phyloP scores from a whole-genome alignment of 768 basidiomycete species.

The Suillus spraguei region DNA sequence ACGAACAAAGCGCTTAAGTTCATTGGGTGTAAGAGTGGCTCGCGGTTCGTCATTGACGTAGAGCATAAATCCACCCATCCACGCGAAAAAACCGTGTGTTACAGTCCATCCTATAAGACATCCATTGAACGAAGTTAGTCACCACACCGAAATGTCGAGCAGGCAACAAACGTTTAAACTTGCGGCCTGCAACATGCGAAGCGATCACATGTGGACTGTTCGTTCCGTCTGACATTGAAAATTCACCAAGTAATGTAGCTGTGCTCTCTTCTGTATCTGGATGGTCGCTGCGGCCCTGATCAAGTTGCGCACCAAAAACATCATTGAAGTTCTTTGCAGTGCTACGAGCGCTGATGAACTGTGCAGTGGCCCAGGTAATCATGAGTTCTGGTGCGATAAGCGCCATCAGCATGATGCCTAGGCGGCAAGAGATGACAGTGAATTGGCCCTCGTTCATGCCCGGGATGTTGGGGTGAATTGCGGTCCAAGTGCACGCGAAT shows the following conservation, averaged over 20 bases:
- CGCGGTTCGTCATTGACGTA: slow-evolving; percentile 2
- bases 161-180: neutral
- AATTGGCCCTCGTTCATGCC: slow-evolving; percentile 14
- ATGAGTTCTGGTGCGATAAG: slow-evolving; percentile 33
- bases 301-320: neutral
- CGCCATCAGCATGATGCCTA: slow-evolving; percentile 24
- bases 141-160: neutral
- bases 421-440: slow-evolving; percentile 9
- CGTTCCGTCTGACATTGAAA: neutral
- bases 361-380: slow-evolving; percentile 30
- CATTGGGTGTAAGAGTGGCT: slow-evolving; percentile 1
- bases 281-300: neutral
- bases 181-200: neutral
- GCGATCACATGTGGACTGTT: neutral
- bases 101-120: slow-evolving; percentile 3
- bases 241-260: neutral
- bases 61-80: slow-evolving; percentile 26
- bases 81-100: slow-evolving; percentile 21
- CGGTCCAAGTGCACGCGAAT: slow-evolving; percentile 33
- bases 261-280: neutral
- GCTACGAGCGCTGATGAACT: slow-evolving; percentile 23
- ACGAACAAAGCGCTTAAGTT: neutral
- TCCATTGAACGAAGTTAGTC: too few species aligned
- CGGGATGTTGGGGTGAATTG: slow-evolving; percentile 34
- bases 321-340: slow-evolving; percentile 3